Percentiles rank a stretch among this genome's conserved stretches.
Conservation (phyloP, 2,329 filamentous ascomycete genomes). For the Sporothrix brunneoviolacea region DNA sequence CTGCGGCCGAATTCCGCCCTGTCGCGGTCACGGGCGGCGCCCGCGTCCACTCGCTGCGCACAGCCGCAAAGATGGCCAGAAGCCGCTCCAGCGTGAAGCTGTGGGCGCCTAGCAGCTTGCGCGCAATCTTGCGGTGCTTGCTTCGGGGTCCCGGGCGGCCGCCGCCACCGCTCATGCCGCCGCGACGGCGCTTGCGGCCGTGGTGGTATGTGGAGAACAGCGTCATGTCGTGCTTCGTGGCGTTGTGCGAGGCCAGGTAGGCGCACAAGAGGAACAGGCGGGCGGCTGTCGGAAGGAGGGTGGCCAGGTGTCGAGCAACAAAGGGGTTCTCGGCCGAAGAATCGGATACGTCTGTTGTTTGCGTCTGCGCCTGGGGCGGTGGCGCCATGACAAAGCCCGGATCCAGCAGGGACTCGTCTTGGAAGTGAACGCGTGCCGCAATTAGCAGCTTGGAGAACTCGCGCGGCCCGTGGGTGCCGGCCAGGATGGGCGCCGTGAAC, state of each 20-base stretch:
- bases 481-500: slow-evolving; percentile 71
- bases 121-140: slow-evolving; percentile 65
- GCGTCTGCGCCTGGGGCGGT: neutral
- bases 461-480: slow-evolving; percentile 65
- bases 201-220: slow-evolving; percentile 69
- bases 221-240: slow-evolving; percentile 62
- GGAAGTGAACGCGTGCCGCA: slow-evolving; percentile 60
- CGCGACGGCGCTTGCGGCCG: slow-evolving; percentile 42
- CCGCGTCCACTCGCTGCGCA: slow-evolving; percentile 49
- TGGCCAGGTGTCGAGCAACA: slow-evolving; percentile 32
- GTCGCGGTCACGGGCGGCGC: slow-evolving; percentile 23
- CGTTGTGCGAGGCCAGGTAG: slow-evolving; percentile 77
- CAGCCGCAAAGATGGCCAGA: slow-evolving; percentile 67
- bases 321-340: slow-evolving; percentile 31
- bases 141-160: slow-evolving; percentile 23
- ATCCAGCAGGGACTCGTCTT: slow-evolving; percentile 63
- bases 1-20: slow-evolving; percentile 18
- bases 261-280: slow-evolving; percentile 68
- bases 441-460: slow-evolving; percentile 83
- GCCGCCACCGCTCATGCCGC: slow-evolving; percentile 32
- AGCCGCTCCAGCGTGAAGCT: slow-evolving; percentile 73
- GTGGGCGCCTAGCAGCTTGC: slow-evolving; percentile 69
- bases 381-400: slow-evolving; percentile 47
- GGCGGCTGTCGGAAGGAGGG: slow-evolving; percentile 63
- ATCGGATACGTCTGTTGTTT: slow-evolving; percentile 15